Conservation (phyloP, 2,329 filamentous ascomycete species). For the Aspergillus ustus region DNA sequence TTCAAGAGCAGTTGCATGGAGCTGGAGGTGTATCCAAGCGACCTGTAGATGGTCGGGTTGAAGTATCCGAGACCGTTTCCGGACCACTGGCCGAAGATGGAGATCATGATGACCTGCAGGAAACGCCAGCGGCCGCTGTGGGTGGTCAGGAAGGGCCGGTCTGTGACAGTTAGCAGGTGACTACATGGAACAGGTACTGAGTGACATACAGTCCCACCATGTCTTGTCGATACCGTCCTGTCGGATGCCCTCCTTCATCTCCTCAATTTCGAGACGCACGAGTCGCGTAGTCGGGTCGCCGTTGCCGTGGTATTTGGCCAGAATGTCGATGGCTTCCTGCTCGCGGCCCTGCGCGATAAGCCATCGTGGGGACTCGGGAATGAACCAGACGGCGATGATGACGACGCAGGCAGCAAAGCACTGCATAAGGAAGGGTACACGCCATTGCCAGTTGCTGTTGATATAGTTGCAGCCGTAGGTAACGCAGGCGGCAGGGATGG, state of each 20-base stretch:
- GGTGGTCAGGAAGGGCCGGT: slow-evolving; percentile 51
- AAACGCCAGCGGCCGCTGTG: slow-evolving; percentile 56
- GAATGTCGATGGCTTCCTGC: slow-evolving; percentile 27
- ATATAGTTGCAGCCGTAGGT: slow-evolving; percentile 56
- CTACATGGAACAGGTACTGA: neutral
- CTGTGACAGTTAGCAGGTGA: slow-evolving; percentile 25
- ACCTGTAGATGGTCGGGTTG: slow-evolving; percentile 54
- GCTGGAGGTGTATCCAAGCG: slow-evolving; percentile 18
- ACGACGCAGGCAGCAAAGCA: slow-evolving; percentile 64
- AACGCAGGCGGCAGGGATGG: slow-evolving; percentile 56
- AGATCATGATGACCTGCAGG: slow-evolving; percentile 56
- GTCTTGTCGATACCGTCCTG: slow-evolving; percentile 54
- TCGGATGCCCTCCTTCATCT: slow-evolving; percentile 45
- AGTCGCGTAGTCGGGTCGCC: slow-evolving; percentile 32
- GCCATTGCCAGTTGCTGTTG: slow-evolving; percentile 57
- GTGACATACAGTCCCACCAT: slow-evolving; percentile 52
- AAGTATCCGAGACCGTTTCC: slow-evolving; percentile 58
- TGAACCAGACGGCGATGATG: slow-evolving; percentile 62
- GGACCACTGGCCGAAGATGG: slow-evolving; percentile 57
- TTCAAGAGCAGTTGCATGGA: slow-evolving; percentile 52
- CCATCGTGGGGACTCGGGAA: slow-evolving; percentile 37
- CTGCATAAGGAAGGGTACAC: slow-evolving; percentile 70
- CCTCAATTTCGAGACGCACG: slow-evolving; percentile 33
- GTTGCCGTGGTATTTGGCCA: slow-evolving; percentile 34
- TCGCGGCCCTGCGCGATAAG: slow-evolving; percentile 31